Base-by-base conservation (phyloP, 2,329 filamentous ascomycete genomes). In the Nemania abortiva region DNA sequence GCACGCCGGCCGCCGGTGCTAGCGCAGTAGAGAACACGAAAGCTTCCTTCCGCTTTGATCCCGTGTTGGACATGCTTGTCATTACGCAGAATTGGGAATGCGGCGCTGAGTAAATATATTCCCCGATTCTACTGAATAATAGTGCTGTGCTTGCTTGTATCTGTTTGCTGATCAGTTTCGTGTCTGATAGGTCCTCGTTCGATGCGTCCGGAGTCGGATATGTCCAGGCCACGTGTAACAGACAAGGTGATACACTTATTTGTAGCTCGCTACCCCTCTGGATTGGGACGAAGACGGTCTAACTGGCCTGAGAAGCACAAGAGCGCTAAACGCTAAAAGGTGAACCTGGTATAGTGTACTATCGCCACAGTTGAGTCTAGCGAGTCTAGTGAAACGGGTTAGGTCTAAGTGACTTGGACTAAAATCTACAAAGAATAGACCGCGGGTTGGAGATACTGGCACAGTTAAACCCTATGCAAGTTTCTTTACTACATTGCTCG, bases 241-340 rank as follows among this genome's bases (percentile, higher is more conserved):
- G 77, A 2, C 56, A 69, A 29, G 76, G 73, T 31, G 74, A 77
- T 63, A 71, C 75, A 22, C 75, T 79, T 20, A 76, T 70, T 7
- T 81, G 78, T 63, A 77, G 71, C 9, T 78, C 77, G 27, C 65
- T 72, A 27, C 75, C 78, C 0, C 55, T 80, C 20, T 80, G 79
- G 79, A 70, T 81, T 66, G 79, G 79, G 2, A 78, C 77, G 6
- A 67, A 69, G 47, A 68, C 68, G 1, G 56, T 67, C 24, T 71
- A 66, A 59, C n/a, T n/a, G n/a, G n/a, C 6, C 24, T 49, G 9
- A 47, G 34, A 34, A 29, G 49, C 3, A n/a, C 15, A 5, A 47
- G 42, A n/a, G 42, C 15, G 37, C 5, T 34, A 10, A 13, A 15
- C 6, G 13, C 9, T 7, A 9, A 6, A 37, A 37, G 11, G 11